Percentiles rank a stretch among this genome's conserved stretches.
These are phyloP conservation scores for Phellopilus nigrolimitatus DNA, from an alignment of 1,284 basidiomycete species.

Conservation along the genomic window DNA sequence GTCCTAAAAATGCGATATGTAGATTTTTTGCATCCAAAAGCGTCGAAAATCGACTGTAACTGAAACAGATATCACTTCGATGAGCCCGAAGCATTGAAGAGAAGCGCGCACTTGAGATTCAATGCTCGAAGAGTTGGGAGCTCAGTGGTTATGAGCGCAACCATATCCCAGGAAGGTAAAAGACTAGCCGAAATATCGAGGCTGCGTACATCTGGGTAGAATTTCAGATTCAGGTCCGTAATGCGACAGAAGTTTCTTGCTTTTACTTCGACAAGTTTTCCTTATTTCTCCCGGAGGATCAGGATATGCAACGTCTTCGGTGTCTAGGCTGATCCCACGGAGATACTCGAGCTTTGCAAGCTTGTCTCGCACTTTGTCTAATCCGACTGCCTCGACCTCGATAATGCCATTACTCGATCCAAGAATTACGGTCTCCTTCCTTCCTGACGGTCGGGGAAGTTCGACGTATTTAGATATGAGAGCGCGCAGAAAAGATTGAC, in stretches of 20 bases:
- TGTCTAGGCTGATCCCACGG: slow-evolving; percentile 75
- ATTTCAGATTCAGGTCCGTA: slow-evolving; percentile 18
- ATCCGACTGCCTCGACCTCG: slow-evolving; percentile 80
- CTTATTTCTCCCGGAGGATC: slow-evolving; percentile 52
- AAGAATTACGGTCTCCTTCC: slow-evolving; percentile 60
- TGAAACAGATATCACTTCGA: slow-evolving; percentile 32
- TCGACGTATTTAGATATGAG: slow-evolving; percentile 75
- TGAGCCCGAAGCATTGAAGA: slow-evolving; percentile 16
- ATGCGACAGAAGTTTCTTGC: slow-evolving; percentile 4
- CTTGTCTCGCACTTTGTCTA: slow-evolving; percentile 73
- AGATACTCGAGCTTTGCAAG: slow-evolving; percentile 66
- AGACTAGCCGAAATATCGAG: slow-evolving; percentile 84
- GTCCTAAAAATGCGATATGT: slow-evolving; percentile 43
- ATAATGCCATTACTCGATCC: slow-evolving; percentile 82
- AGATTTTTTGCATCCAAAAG: slow-evolving; percentile 29
- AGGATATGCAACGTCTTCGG: slow-evolving; percentile 54
- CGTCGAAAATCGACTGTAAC: slow-evolving; percentile 53
- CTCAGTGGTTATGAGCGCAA: slow-evolving; percentile 62
- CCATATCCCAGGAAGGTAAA: slow-evolving; percentile 64
- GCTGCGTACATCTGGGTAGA: slow-evolving; percentile 60
- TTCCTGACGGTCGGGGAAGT: slow-evolving; percentile 42
- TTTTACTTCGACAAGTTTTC: slow-evolving; percentile 65
- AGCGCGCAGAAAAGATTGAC: slow-evolving; percentile 72
- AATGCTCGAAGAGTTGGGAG: slow-evolving; percentile 64
- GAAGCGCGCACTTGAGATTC: slow-evolving; percentile 64